Evolutionary conservation across 202 grass and related monocot species (phyloP), one percentile per base, ranked within the genome.

Genomic region (Digitaria exilis): DNA sequence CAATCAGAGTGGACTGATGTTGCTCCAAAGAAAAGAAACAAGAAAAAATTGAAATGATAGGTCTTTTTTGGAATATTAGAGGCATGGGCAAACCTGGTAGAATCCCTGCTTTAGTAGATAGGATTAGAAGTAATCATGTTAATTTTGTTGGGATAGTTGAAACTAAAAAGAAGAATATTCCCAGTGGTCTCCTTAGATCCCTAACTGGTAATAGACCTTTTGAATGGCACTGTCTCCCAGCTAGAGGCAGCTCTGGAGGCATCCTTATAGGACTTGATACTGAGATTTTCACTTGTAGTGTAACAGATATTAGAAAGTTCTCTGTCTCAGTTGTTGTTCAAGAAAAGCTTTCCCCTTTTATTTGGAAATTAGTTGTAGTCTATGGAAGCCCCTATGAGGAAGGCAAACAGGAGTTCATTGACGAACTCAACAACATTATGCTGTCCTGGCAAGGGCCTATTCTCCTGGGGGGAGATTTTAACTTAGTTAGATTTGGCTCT

Each of bases 101-200:
- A 24, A 2, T 13, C 1, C 21, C 41, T n/a, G 21, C 21, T 1
- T 11, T 69, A 0, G 11, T 7, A 2, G 2, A 2, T 6, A 13
- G 5, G 0, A 44, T 69, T 7, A 69, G 21, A 0, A 4, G 9
- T 0, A 4, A 69, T 1, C 21, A 44, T 3, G 0, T 42, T 0
- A 37, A 69, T 4, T 69, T 69, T 15, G 3, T 69, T 0, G 39
- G 18, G 0, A 3, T 59, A 1, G 4, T 59, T 4, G 65, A 69
- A 2, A 44, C 65, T 0, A 68, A 68, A 4, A 68, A 69, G 0
- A 5, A 14, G 0, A 0, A 0, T 0, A 1, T 59, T 5, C 1
- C 10, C 4, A 1, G 3, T 4, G 24, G 56, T 0, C 1, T 59
- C 1, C 0, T 58, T 1, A 58, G 0, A 1, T 12, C 1, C 0